phyloP scores from a whole-genome alignment of 2,329 filamentous ascomycete species.

The Epicoccum sorghinum region DNA sequence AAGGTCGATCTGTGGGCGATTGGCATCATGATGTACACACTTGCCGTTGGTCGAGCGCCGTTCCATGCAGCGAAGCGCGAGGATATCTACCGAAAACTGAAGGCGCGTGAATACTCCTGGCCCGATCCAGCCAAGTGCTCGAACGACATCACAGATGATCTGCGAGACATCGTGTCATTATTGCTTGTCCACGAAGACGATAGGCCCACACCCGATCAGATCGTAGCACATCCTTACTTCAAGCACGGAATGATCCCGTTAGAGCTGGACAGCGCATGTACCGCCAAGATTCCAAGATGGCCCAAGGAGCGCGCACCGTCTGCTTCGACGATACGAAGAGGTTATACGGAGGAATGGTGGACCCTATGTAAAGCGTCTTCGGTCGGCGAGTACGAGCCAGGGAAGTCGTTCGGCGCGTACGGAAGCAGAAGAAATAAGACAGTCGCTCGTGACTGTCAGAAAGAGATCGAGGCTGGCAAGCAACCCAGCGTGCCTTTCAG shows the following conservation, averaged over 20 bases:
- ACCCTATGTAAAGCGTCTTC: slow-evolving; percentile 57
- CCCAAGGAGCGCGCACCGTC: slow-evolving; percentile 52
- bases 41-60: slow-evolving; percentile 93
- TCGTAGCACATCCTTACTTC: slow-evolving; percentile 83
- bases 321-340: slow-evolving; percentile 51
- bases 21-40: slow-evolving; percentile 97
- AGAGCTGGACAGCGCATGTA: slow-evolving; percentile 53
- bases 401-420: slow-evolving; percentile 54
- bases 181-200: slow-evolving; percentile 77
- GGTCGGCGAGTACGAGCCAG: slow-evolving; percentile 56
- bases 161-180: slow-evolving; percentile 77
- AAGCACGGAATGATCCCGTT: slow-evolving; percentile 74
- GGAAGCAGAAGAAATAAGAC: slow-evolving; percentile 56
- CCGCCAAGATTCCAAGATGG: slow-evolving; percentile 56
- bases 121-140: slow-evolving; percentile 69
- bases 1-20: slow-evolving; percentile 99
- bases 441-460: slow-evolving; percentile 57
- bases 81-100: slow-evolving; percentile 75
- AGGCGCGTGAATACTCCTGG: slow-evolving; percentile 80
- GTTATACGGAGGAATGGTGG: slow-evolving; percentile 59
- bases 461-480: slow-evolving; percentile 55
- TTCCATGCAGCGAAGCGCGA: slow-evolving; percentile 92
- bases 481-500: slow-evolving; percentile 58
- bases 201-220: slow-evolving; percentile 76
- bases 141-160: slow-evolving; percentile 74